Percentiles rank a stretch among this genome's conserved stretches.
Evolutionary conservation across 73 alveolate genomes (phyloP).

Genomic region (Tetrahymena borealis): DNA sequence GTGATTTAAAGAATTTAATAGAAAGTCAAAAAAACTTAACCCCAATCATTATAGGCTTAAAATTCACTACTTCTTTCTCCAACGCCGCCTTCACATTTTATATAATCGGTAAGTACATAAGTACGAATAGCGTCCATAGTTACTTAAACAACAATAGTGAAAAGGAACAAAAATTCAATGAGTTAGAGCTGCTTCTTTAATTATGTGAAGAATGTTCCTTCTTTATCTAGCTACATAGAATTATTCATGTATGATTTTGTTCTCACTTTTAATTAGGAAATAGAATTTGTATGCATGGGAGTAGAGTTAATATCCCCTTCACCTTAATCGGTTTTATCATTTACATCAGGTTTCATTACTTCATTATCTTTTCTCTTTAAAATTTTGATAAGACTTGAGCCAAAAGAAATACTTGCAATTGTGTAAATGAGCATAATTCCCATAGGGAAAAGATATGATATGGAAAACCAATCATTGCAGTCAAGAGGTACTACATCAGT

Average conservation of each 20-base stretch:
- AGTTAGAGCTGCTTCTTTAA: background rate
- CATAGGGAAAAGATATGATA: background rate
- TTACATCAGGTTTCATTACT: background rate
- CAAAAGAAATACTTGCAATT: background rate
- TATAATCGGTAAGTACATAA: background rate
- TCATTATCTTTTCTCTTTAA: background rate
- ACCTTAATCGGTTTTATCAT: background rate
- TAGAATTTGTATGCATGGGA: background rate
- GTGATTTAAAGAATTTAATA: background rate
- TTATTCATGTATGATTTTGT: background rate
- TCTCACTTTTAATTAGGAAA: no score
- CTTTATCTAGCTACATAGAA: background rate
- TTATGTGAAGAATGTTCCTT: background rate
- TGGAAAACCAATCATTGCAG: background rate
- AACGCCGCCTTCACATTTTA: background rate
- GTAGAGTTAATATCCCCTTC: background rate
- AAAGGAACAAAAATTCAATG: background rate
- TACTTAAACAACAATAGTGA: background rate
- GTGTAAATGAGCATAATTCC: background rate
- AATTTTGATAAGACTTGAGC: background rate
- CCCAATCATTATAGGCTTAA: background rate
- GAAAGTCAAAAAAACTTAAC: background rate
- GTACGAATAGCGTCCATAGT: background rate
- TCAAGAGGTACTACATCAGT: background rate
- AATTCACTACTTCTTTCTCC: background rate